Conservation (phyloP, 768 basidiomycete genomes). For the Pulveroboletus sp. region DNA sequence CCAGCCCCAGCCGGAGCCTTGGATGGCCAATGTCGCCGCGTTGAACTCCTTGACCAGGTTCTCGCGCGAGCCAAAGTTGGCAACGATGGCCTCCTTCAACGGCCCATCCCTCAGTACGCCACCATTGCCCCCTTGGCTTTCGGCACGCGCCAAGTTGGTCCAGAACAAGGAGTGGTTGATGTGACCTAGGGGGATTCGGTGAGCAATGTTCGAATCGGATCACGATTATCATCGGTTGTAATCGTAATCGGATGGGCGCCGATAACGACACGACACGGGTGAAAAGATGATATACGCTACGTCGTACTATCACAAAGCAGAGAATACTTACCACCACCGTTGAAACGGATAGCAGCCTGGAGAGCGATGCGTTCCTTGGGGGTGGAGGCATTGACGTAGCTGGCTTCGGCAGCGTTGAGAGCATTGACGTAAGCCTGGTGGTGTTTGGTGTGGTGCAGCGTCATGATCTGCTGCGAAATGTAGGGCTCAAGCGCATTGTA, state of each 20-base stretch:
- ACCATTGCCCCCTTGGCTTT: conserved; percentile 60
- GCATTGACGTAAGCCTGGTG: conserved; percentile 94
- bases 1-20: conserved; percentile 98
- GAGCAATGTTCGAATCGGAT: neutral
- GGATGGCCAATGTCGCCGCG: conserved; percentile 77
- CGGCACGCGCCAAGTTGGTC: conserved; percentile 82
- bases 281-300: too few species aligned
- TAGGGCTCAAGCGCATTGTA: conserved; percentile 94
- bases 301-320: neutral
- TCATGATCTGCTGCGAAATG: conserved; percentile 91
- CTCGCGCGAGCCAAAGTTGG: conserved; percentile 69
- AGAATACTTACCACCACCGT: conserved; percentile 80
- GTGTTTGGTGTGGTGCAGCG: conserved; percentile 91
- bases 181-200: conserved; percentile 47
- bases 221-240: neutral
- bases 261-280: conserved; percentile 7
- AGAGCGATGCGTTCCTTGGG: conserved; percentile 84
- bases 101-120: conserved; percentile 60
- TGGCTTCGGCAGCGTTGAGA: conserved; percentile 84
- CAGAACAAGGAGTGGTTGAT: conserved; percentile 97
- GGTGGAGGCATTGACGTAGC: conserved; percentile 62
- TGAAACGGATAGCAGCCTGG: conserved; percentile 92
- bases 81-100: conserved; percentile 62
- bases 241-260: conserved; percentile 13
- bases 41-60: conserved; percentile 80